A percentile compares a stretch with the other conserved stretches of the same genome.
Evolutionary conservation across 176 grass and related monocot genomes (phyloP).

Genomic region (Aegilops speltoides): DNA sequence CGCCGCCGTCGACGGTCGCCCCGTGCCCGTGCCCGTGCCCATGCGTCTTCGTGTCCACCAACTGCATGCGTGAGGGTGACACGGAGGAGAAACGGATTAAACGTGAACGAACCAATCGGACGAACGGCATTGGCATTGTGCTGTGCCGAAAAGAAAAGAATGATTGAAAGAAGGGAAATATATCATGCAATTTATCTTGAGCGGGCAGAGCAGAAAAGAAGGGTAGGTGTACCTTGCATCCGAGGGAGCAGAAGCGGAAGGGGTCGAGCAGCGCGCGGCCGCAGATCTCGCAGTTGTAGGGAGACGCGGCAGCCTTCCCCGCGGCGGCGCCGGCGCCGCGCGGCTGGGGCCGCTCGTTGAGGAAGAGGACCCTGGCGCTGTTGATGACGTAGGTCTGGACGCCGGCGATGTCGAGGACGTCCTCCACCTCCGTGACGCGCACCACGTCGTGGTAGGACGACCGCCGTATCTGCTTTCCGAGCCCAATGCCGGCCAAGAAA

Average conservation of each 20-base stretch:
- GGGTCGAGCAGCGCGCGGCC: conserved; percentile 78
- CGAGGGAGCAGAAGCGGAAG: conserved; percentile 97
- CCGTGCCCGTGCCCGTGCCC: conserved; percentile 45
- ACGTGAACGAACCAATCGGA: conserved; percentile 32
- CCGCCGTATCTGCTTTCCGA: conserved; percentile 52
- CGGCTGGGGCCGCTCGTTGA: conserved; percentile 80
- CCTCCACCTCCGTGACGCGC: conserved; percentile 65
- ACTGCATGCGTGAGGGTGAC: conserved; percentile 28
- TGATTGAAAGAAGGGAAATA: neutral
- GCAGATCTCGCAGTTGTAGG: conserved; percentile 86
- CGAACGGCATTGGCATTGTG: conserved; percentile 4
- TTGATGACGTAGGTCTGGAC: conserved; percentile 95
- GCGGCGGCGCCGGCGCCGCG: conserved; percentile 55
- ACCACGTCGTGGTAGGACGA: conserved; percentile 88
- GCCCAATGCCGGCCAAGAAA: neutral
- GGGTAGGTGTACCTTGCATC: conserved; percentile 69
- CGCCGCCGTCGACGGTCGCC: neutral
- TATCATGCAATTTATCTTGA: neutral
- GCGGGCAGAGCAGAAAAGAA: no score
- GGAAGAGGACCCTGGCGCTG: conserved; percentile 83
- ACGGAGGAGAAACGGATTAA: conserved; percentile 28
- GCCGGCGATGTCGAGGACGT: conserved; percentile 67
- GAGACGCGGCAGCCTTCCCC: conserved; percentile 40
- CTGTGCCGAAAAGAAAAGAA: neutral
- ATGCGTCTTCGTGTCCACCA: conserved; percentile 59